phyloP scores from a whole-genome alignment of 176 grass and related monocot species.

The Musa beccarii region DNA sequence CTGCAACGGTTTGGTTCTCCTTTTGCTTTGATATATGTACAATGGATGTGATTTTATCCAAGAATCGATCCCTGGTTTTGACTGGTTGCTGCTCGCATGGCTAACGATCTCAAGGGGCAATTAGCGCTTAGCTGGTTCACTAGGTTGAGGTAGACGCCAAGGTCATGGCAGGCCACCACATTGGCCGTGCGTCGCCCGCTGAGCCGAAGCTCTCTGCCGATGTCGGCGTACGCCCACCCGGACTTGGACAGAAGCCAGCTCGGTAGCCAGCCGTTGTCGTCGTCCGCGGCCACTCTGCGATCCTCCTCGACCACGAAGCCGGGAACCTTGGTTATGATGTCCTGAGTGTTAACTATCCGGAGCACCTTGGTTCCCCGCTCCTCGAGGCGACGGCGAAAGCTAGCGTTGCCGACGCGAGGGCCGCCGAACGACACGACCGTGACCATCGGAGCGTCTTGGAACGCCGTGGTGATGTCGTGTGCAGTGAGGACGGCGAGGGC shows the following conservation, averaged over 20 bases:
- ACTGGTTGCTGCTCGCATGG: background rate
- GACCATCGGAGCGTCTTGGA: conserved; percentile 1
- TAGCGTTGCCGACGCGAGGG: conserved; percentile 41
- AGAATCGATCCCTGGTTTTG: background rate
- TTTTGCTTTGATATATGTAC: no score
- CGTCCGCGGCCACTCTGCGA: background rate
- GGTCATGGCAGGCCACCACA: conserved; percentile 36
- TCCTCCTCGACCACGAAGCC: conserved; percentile 28
- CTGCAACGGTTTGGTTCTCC: no score
- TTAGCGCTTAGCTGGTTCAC: conserved; percentile 7
- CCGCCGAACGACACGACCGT: conserved; percentile 44
- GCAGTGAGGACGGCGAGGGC: conserved; percentile 50
- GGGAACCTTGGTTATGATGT: conserved; percentile 50
- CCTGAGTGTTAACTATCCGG: conserved; percentile 33
- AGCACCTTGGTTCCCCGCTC: conserved; percentile 40
- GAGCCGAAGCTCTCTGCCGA: conserved; percentile 44
- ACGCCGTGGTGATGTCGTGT: conserved; percentile 23
- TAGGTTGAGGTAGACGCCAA: conserved; percentile 43
- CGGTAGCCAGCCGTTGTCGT: background rate
- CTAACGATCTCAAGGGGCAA: background rate
- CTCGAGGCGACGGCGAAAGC: conserved; percentile 32
- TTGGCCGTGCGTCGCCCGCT: conserved; percentile 8
- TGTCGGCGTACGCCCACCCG: conserved; percentile 47
- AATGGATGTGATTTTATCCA: no score
- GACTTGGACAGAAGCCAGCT: conserved; percentile 34